Percentiles rank a stretch among this genome's conserved stretches.
phyloP scores from a whole-genome alignment of 805 yeast genomes.

The Hanseniaspora taiwanica region DNA sequence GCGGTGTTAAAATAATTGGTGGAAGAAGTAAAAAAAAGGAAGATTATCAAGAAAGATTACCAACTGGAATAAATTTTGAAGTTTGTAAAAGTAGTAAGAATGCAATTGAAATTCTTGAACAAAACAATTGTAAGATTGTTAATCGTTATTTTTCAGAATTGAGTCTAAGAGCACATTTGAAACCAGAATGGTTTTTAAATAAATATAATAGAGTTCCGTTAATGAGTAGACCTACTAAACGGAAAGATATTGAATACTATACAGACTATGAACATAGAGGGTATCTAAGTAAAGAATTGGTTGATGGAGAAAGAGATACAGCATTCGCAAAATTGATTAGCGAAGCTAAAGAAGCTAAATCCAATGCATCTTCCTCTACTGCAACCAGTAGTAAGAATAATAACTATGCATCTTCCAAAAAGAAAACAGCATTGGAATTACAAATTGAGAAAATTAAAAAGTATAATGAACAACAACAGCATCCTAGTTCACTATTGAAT shows the following conservation, averaged over 20 bases:
- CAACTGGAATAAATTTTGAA: constrained; percentile 41
- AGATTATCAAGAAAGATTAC: constrained; percentile 12
- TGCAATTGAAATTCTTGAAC: constrained; percentile 65
- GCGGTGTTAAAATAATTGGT: constrained; percentile 76
- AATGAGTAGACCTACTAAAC: constrained; percentile 72
- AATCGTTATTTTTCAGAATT: constrained; percentile 58
- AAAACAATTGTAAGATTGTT: constrained; percentile 58
- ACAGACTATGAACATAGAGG: constrained; percentile 63
- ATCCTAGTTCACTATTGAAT: too few species aligned
- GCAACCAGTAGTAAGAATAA: background rate
- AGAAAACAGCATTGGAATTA: background rate
- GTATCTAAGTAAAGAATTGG: constrained; percentile 37
- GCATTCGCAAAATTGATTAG: background rate
- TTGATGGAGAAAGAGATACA: background rate
- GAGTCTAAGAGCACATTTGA: constrained; percentile 59
- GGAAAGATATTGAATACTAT: constrained; percentile 71
- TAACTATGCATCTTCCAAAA: background rate
- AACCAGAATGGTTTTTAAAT: constrained; percentile 56
- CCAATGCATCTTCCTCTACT: background rate
- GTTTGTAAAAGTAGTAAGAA: constrained; percentile 67
- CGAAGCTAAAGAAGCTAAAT: background rate
- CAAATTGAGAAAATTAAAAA: background rate
- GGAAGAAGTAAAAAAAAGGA: constrained; percentile 34
- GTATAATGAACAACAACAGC: too few species aligned
- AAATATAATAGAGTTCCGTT: constrained; percentile 65